A percentile compares a stretch with the other conserved stretches of the same genome.
These are phyloP conservation scores for Rhodotorula paludigena DNA, from an alignment of 768 basidiomycete genomes.

Conservation along the genomic window DNA sequence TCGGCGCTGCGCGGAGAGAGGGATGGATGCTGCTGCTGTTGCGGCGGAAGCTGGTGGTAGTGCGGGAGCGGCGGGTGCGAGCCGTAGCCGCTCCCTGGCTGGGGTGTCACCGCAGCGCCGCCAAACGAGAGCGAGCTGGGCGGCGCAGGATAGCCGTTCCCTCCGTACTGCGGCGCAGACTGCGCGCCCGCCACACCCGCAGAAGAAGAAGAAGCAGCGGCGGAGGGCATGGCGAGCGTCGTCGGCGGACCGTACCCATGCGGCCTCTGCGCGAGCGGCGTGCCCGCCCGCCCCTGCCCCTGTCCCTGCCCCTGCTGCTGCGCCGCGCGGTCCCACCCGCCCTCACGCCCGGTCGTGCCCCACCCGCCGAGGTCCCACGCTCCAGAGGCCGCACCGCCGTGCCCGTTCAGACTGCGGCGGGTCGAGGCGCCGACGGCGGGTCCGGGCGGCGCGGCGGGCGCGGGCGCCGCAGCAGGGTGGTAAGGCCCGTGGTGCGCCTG, in stretches of 20 bases:
- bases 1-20: too few relatives aligned
- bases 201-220: too few relatives aligned
- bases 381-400: neutral
- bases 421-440: neutral
- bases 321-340: too few relatives aligned
- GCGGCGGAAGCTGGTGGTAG: neutral
- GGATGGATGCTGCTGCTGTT: rapidly evolving
- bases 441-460: neutral
- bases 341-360: too few relatives aligned
- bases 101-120: neutral
- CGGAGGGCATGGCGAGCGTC: neutral
- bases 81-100: neutral
- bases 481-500: neutral
- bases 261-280: neutral
- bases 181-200: too few relatives aligned
- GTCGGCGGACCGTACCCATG: constrained; percentile 1
- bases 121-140: too few relatives aligned
- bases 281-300: too few relatives aligned
- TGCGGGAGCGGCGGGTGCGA: neutral
- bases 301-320: too few relatives aligned
- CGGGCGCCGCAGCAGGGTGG: too few relatives aligned
- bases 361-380: constrained; percentile 2
- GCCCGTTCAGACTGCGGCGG: neutral
- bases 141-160: too few relatives aligned
- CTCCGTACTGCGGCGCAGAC: too few relatives aligned